These are phyloP conservation scores for Colletotrichum agaves DNA, from an alignment of 2,329 filamentous ascomycete genomes.

Conservation along the genomic window DNA sequence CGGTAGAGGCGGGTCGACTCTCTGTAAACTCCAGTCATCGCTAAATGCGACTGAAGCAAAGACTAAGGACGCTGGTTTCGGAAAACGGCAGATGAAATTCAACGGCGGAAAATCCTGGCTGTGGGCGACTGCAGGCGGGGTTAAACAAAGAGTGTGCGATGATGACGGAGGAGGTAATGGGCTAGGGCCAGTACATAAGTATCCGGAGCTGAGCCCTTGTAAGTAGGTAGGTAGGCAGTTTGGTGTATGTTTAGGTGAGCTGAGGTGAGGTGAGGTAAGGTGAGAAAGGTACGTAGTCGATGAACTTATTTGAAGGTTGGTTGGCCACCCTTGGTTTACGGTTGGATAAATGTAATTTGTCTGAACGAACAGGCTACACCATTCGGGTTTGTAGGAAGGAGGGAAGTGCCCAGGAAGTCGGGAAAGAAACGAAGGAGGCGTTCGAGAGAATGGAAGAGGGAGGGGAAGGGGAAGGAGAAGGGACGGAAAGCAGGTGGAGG, in stretches of 20 bases:
- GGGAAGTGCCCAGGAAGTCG: constrained; percentile 23
- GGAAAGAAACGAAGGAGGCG: constrained; percentile 26
- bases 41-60: constrained; percentile 26
- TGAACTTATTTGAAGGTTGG: constrained; percentile 29
- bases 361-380: constrained; percentile 1
- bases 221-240: neutral
- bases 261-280: neutral
- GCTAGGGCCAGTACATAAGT: constrained; percentile 30
- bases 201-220: neutral
- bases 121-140: constrained; percentile 22
- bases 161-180: constrained; percentile 34
- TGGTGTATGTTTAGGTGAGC: too few relatives aligned
- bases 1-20: constrained; percentile 47
- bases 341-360: constrained; percentile 16
- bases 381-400: constrained; percentile 10
- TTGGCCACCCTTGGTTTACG: constrained; percentile 10
- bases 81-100: constrained; percentile 23
- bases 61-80: constrained; percentile 20
- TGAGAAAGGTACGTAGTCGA: neutral
- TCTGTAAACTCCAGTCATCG: constrained; percentile 44
- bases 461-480: constrained; percentile 1
- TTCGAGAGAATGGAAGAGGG: neutral
- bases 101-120: constrained; percentile 15
- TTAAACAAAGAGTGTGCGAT: constrained; percentile 33
- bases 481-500: constrained; percentile 18